Conservation (phyloP, 2,329 filamentous ascomycete species). For the Verticillium zaregamsianum region DNA sequence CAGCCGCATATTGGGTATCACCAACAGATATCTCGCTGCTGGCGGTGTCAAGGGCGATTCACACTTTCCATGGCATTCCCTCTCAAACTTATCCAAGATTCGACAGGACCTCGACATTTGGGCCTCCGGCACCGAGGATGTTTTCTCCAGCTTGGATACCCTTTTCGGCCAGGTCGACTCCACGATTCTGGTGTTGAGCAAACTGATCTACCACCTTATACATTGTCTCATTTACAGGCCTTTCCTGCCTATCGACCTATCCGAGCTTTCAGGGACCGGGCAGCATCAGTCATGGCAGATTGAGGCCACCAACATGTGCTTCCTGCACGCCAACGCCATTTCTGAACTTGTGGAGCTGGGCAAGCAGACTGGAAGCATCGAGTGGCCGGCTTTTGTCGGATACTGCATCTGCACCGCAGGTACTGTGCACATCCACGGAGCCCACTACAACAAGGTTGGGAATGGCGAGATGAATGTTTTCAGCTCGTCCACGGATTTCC, state of each 20-base stretch:
- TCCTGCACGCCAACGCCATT: constrained; percentile 81
- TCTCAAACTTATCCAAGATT: constrained; percentile 82
- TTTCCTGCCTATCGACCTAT: constrained; percentile 79
- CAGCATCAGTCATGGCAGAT: constrained; percentile 93
- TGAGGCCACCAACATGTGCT: constrained; percentile 84
- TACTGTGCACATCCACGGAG: constrained; percentile 83
- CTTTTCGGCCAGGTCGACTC: constrained; percentile 77
- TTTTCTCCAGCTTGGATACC: constrained; percentile 70
- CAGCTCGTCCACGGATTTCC: constrained; percentile 59
- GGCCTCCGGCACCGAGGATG: constrained; percentile 75
- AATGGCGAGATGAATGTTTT: constrained; percentile 59
- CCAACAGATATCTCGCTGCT: constrained; percentile 78
- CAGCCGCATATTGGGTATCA: constrained; percentile 74
- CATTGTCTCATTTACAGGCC: constrained; percentile 85
- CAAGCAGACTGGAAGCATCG: constrained; percentile 67
- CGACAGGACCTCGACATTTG: constrained; percentile 80
- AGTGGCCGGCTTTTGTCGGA: constrained; percentile 83
- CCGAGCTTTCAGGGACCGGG: constrained; percentile 72
- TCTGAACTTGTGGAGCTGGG: constrained; percentile 78
- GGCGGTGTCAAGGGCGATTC: constrained; percentile 86
- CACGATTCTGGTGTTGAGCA: constrained; percentile 75
- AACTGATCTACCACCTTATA: constrained; percentile 80
- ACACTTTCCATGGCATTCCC: constrained; percentile 85
- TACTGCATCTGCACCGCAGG: constrained; percentile 85
- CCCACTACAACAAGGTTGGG: constrained; percentile 63